Evolutionary conservation across 768 basidiomycete genomes (phyloP).

Genomic region (Daedalea quercina): DNA sequence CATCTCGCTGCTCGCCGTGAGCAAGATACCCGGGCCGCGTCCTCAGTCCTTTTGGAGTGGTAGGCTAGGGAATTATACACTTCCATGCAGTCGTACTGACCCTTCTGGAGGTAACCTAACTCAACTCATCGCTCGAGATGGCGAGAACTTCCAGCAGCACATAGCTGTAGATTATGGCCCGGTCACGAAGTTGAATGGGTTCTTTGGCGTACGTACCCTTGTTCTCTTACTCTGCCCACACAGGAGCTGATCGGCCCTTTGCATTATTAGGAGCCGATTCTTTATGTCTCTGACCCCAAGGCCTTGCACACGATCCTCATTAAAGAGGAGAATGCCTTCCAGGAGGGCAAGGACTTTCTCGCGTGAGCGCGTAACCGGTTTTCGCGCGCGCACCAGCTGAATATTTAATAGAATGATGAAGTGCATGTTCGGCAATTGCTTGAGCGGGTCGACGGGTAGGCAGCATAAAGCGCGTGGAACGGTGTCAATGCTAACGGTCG

Average conservation of each 20-base stretch:
- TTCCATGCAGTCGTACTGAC: too few relatives aligned
- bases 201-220: slow-evolving; percentile 5
- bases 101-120: slow-evolving; percentile 5
- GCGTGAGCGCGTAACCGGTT: too few relatives aligned
- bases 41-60: too few relatives aligned
- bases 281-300: slow-evolving; percentile 9
- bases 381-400: too few relatives aligned
- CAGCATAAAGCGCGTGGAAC: too few relatives aligned
- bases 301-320: slow-evolving; percentile 12
- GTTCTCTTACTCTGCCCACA: too few relatives aligned
- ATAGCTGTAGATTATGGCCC: slow-evolving; percentile 9
- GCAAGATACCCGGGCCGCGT: too few relatives aligned
- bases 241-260: too few relatives aligned
- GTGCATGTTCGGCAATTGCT: too few relatives aligned
- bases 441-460: too few relatives aligned
- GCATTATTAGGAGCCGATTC: slow-evolving; percentile 18
- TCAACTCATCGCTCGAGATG: slow-evolving; percentile 6
- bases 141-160: slow-evolving; percentile 9
- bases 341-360: background rate
- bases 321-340: slow-evolving; percentile 11
- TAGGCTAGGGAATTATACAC: too few relatives aligned
- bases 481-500: background rate
- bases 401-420: background rate
- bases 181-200: slow-evolving; percentile 7
- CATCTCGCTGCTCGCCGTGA: too few relatives aligned